Evolutionary conservation across 1,139 yeast genomes (phyloP).

Genomic region (Yamadazyma trypodendri): DNA sequence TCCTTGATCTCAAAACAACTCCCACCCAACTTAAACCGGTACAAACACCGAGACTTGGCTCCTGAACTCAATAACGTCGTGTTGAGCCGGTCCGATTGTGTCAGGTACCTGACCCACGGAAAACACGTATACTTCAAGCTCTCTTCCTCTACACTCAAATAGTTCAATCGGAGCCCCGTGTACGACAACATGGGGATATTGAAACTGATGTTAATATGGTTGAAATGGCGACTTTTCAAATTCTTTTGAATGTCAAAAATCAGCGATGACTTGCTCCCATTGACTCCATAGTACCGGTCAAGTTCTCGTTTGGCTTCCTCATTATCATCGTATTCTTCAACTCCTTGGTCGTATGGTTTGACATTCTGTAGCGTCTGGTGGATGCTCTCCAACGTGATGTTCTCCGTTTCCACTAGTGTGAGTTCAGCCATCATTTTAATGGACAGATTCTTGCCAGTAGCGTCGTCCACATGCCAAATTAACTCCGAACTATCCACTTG

Average conservation of each 20-base stretch:
- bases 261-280: constrained; percentile 33
- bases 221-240: constrained; percentile 16
- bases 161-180: constrained; percentile 41
- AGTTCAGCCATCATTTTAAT: constrained; percentile 48
- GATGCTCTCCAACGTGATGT: constrained; percentile 11
- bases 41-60: constrained; percentile 18
- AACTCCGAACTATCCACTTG: constrained; percentile 50
- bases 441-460: constrained; percentile 48
- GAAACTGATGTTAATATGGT: constrained; percentile 32
- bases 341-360: neutral
- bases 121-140: constrained; percentile 45
- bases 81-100: constrained; percentile 22
- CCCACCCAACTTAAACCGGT: constrained; percentile 30
- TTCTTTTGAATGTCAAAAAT: constrained; percentile 17
- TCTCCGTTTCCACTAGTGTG: constrained; percentile 15
- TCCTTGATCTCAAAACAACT: constrained; percentile 18
- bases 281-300: constrained; percentile 44
- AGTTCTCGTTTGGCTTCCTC: constrained; percentile 27
- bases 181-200: constrained; percentile 44
- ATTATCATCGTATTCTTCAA: constrained; percentile 10
- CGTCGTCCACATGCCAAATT: constrained; percentile 58
- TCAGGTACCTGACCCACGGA: constrained; percentile 48
- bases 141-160: constrained; percentile 39
- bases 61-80: constrained; percentile 4
- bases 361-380: constrained; percentile 9